Evolutionary conservation across 106 monocot genomes (phyloP).

Genomic region (Allium fistulosum): DNA sequence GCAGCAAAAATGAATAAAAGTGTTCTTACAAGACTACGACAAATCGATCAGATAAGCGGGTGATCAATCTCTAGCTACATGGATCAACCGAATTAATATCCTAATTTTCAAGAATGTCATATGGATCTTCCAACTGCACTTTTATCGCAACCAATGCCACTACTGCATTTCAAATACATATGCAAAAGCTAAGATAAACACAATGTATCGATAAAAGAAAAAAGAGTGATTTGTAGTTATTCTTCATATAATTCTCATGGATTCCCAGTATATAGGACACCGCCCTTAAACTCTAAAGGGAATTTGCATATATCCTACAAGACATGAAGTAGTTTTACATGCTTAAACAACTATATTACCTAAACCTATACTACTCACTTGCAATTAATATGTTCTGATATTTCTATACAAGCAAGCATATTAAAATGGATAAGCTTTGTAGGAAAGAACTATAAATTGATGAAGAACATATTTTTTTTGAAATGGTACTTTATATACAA

Average conservation of each 20-base stretch:
- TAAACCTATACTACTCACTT: no score
- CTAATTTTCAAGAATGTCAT: constrained; percentile 83
- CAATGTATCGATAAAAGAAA: background rate
- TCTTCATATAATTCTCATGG: background rate
- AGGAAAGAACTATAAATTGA: no score
- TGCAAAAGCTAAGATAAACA: background rate
- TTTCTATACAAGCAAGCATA: no score
- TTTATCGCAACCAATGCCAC: constrained; percentile 90
- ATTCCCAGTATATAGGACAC: background rate
- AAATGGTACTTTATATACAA: no score
- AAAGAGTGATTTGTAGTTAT: background rate
- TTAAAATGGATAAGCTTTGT: no score
- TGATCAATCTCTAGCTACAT: constrained; percentile 98
- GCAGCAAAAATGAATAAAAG: background rate
- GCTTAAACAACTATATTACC: no score
- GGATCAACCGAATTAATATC: constrained; percentile 97
- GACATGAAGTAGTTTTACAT: no score
- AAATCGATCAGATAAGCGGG: constrained; percentile 79
- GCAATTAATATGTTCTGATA: no score
- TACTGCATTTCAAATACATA: constrained; percentile 29
- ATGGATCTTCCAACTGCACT: constrained; percentile 64
- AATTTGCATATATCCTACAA: no score
- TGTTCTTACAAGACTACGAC: constrained; percentile 71
- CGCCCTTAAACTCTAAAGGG: background rate
- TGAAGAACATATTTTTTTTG: background rate